Conservation (phyloP, 129 eudicot genomes). For the Deinandra increscens region DNA sequence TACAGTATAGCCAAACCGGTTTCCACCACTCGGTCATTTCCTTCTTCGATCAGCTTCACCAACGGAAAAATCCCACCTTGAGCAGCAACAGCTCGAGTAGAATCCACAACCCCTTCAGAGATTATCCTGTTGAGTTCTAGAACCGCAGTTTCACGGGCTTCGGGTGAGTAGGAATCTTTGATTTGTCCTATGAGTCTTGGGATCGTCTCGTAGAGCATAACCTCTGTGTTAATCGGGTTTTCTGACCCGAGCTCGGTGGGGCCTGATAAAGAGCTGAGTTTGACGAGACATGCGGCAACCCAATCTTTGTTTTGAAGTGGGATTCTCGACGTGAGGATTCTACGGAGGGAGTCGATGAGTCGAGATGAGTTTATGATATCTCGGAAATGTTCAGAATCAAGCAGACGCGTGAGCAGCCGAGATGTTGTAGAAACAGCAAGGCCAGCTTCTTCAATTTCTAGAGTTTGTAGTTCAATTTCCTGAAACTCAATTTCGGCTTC, state of each 20-base stretch:
- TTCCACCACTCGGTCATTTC: slow-evolving; percentile 60
- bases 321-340: slow-evolving; percentile 53
- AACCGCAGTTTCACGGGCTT: slow-evolving; percentile 60
- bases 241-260: slow-evolving; percentile 40
- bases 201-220: slow-evolving; percentile 64
- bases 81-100: slow-evolving; percentile 52
- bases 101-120: slow-evolving; percentile 66
- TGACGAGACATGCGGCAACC: slow-evolving; percentile 82
- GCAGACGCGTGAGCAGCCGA: slow-evolving; percentile 60
- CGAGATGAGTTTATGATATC: slow-evolving; percentile 31
- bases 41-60: slow-evolving; percentile 68
- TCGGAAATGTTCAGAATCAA: slow-evolving; percentile 49
- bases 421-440: slow-evolving; percentile 67
- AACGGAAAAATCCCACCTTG: slow-evolving; percentile 66
- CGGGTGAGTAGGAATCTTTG: slow-evolving; percentile 36
- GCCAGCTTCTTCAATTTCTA: slow-evolving; percentile 77
- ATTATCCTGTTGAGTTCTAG: slow-evolving; percentile 67
- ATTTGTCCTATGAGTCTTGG: slow-evolving; percentile 68
- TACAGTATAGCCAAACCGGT: slow-evolving; percentile 69
- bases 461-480: slow-evolving; percentile 40
- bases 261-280: slow-evolving; percentile 46
- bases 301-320: slow-evolving; percentile 80
- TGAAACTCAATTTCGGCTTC: slow-evolving; percentile 40
- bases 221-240: slow-evolving; percentile 58
- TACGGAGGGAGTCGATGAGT: slow-evolving; percentile 58